These are phyloP conservation scores for Suillus subalutaceus DNA, from an alignment of 768 basidiomycete species.

Conservation along the genomic window DNA sequence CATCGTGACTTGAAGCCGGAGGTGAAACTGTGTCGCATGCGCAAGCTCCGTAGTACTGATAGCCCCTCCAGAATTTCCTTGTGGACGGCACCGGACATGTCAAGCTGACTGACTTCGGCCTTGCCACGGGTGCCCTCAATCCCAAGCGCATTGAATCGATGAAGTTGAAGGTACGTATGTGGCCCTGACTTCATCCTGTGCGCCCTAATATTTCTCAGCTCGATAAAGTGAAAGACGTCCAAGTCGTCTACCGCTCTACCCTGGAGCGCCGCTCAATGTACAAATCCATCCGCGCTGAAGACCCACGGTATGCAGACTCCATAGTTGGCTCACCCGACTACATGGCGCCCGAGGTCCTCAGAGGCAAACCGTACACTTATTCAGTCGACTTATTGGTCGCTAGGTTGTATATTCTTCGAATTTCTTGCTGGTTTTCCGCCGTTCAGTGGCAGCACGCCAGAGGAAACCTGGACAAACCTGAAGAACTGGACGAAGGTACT, in stretches of 20 bases:
- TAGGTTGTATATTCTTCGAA: slow-evolving; percentile 98
- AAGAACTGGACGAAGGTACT: slow-evolving; percentile 97
- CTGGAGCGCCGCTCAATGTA: slow-evolving; percentile 95
- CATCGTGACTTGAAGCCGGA: slow-evolving; percentile 98
- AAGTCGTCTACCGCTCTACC: slow-evolving; percentile 87
- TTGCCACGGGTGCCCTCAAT: slow-evolving; percentile 95
- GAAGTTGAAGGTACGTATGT: slow-evolving; percentile 74
- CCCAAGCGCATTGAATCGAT: slow-evolving; percentile 93
- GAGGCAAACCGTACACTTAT: slow-evolving; percentile 93
- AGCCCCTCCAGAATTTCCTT: slow-evolving; percentile 78
- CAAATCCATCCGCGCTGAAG: slow-evolving; percentile 86
- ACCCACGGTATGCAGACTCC: slow-evolving; percentile 94
- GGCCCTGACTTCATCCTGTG: background rate
- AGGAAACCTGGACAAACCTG: slow-evolving; percentile 98
- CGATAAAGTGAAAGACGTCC: slow-evolving; percentile 94
- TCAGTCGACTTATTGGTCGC: slow-evolving; percentile 98
- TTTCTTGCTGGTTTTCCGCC: slow-evolving; percentile 97
- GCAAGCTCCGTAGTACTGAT: background rate
- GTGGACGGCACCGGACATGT: slow-evolving; percentile 96
- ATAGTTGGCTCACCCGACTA: slow-evolving; percentile 99
- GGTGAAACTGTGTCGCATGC: slow-evolving; percentile 46
- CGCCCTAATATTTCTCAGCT: slow-evolving; percentile 53
- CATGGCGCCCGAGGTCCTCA: slow-evolving; percentile 94
- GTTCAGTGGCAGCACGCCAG: slow-evolving; percentile 92
- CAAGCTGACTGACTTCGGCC: slow-evolving; percentile 96